These are phyloP conservation scores for Annulohypoxylon bovei DNA, from an alignment of 495 filamentous ascomycete species.

Conservation along the genomic window DNA sequence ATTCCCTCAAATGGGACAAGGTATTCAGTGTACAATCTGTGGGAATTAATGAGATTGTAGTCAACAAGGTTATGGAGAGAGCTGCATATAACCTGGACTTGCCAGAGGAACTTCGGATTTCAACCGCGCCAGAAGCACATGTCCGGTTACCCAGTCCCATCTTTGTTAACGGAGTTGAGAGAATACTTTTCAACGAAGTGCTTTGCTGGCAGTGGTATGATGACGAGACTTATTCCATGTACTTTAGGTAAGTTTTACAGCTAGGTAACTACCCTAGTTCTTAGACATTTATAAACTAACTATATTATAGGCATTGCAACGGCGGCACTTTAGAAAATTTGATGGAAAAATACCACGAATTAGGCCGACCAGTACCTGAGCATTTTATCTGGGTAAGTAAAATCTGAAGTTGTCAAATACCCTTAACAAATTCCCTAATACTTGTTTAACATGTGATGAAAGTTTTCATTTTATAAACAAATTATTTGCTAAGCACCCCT, in stretches of 20 bases:
- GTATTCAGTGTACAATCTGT: conserved; percentile 4
- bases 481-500: neutral
- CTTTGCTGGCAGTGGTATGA: neutral
- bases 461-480: conserved; percentile 4
- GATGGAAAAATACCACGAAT: neutral
- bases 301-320: conserved; percentile 5
- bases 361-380: conserved; percentile 5
- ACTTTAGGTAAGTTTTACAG: neutral
- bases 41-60: neutral
- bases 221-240: neutral
- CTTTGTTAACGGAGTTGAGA: neutral
- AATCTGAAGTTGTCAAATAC: neutral
- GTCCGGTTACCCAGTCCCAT: neutral
- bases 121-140: neutral
- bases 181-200: neutral
- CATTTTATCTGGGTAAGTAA: conserved; percentile 24
- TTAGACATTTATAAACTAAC: neutral
- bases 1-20: neutral
- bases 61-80: neutral
- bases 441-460: neutral
- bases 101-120: conserved; percentile 1
- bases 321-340: neutral
- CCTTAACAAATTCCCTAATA: neutral
- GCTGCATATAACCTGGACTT: neutral
- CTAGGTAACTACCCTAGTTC: neutral